Evolutionary conservation across 2,329 filamentous ascomycete genomes (phyloP).

Genomic region (Triangularia verruculosa): DNA sequence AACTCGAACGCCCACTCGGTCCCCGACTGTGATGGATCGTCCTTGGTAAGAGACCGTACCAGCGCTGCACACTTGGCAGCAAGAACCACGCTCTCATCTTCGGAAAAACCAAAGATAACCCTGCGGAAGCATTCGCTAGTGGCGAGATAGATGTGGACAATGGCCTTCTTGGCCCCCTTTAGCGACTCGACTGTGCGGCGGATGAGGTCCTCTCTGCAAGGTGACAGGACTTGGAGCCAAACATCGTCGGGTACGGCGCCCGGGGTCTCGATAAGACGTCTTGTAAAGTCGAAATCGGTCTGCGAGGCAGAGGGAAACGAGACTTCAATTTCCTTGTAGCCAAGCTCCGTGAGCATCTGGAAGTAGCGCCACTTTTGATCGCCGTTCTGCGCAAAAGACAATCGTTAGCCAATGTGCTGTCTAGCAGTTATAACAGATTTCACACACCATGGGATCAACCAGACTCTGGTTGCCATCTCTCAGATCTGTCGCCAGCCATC

Average conservation of each 20-base stretch:
- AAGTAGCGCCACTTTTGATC: slow-evolving; percentile 96
- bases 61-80: slow-evolving; percentile 84
- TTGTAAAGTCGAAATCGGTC: slow-evolving; percentile 94
- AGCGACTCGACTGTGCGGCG: slow-evolving; percentile 83
- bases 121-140: slow-evolving; percentile 94
- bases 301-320: slow-evolving; percentile 93
- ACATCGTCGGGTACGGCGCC: slow-evolving; percentile 84
- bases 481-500: slow-evolving; percentile 87
- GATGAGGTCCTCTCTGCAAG: slow-evolving; percentile 90
- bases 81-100: slow-evolving; percentile 76
- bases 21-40: slow-evolving; percentile 54
- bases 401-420: slow-evolving; percentile 22
- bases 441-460: slow-evolving; percentile 82
- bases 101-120: slow-evolving; percentile 83
- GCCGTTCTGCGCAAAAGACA: slow-evolving; percentile 61
- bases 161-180: slow-evolving; percentile 85
- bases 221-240: slow-evolving; percentile 86
- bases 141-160: slow-evolving; percentile 93
- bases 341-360: slow-evolving; percentile 85
- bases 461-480: slow-evolving; percentile 93
- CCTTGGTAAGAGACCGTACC: slow-evolving; percentile 86
- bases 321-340: slow-evolving; percentile 97
- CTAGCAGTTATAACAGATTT: background rate
- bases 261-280: slow-evolving; percentile 79
- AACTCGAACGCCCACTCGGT: slow-evolving; percentile 79